Evolutionary conservation across 1,284 basidiomycete genomes (phyloP).

Genomic region (Ustilago curta): DNA sequence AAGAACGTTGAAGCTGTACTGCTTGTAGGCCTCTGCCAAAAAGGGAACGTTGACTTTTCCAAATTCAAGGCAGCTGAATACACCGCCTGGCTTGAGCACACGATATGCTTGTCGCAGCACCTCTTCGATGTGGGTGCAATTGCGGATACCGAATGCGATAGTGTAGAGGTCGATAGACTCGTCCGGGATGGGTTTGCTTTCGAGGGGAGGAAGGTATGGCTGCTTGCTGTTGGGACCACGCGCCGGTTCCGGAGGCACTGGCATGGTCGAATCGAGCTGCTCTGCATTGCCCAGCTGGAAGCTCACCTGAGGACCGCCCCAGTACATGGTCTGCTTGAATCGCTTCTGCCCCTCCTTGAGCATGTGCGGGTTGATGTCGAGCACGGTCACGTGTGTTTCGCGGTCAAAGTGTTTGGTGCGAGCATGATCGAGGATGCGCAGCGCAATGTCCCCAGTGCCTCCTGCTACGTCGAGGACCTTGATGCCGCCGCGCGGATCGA

Average conservation of each 20-base stretch:
- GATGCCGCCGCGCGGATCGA: conserved; percentile 78
- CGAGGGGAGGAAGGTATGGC: conserved; percentile 59
- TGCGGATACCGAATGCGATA: conserved; percentile 98
- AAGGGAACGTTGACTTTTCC: conserved; percentile 91
- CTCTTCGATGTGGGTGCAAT: conserved; percentile 91
- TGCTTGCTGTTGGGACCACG: conserved; percentile 55
- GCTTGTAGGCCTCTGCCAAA: conserved; percentile 87
- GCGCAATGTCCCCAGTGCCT: conserved; percentile 94
- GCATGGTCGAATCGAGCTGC: conserved; percentile 72
- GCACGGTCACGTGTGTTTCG: conserved; percentile 84
- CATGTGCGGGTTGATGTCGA: conserved; percentile 97
- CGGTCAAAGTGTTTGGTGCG: conserved; percentile 78
- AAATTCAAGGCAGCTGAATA: conserved; percentile 96
- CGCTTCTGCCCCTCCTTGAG: conserved; percentile 89
- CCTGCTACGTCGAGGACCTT: conserved; percentile 94
- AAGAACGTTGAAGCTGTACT: conserved; percentile 96
- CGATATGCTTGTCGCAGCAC: conserved; percentile 91
- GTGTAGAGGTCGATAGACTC: conserved; percentile 95
- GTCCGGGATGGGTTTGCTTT: conserved; percentile 58
- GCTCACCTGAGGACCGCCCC: conserved; percentile 86
- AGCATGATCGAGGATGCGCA: conserved; percentile 91
- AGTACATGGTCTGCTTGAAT: conserved; percentile 70
- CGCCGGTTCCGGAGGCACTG: conserved; percentile 41
- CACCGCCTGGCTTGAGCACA: conserved; percentile 95
- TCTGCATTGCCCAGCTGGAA: conserved; percentile 97